Percentiles rank a stretch among this genome's conserved stretches.
Conservation (phyloP, 1,284 basidiomycete genomes). For the Tausonia pullulans region DNA sequence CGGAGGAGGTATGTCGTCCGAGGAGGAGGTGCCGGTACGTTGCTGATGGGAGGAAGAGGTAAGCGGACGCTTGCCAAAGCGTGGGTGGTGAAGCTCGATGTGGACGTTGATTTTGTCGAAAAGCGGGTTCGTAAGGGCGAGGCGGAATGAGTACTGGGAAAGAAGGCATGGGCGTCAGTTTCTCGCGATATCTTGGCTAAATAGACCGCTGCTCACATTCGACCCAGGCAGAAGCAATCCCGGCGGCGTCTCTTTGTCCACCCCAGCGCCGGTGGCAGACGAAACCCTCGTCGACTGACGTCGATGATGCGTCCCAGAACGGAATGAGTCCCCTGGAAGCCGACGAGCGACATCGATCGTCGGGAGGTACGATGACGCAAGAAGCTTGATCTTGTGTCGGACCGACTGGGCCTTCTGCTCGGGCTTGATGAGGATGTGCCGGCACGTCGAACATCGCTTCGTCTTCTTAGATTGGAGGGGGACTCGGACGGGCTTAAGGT, state of each 20-base stretch:
- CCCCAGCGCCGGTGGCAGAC: too few species aligned
- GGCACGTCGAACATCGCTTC: slow-evolving; percentile 86
- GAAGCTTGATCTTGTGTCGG: slow-evolving; percentile 92
- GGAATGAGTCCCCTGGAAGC: slow-evolving; percentile 3
- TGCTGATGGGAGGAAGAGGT: neutral
- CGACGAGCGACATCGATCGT: slow-evolving; percentile 57
- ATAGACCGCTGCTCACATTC: too few species aligned
- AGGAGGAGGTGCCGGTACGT: neutral
- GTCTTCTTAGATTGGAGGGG: slow-evolving; percentile 85
- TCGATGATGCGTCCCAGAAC: too few species aligned
- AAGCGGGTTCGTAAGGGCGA: slow-evolving; percentile 81
- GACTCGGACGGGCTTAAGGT: slow-evolving; percentile 68
- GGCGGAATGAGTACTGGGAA: slow-evolving; percentile 60
- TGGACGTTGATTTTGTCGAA: slow-evolving; percentile 72
- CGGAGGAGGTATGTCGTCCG: neutral
- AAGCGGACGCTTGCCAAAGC: neutral
- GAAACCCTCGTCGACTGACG: too few species aligned
- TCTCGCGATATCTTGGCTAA: too few species aligned
- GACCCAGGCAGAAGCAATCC: too few species aligned
- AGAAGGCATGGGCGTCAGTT: neutral
- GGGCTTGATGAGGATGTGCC: slow-evolving; percentile 94
- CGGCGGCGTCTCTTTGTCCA: too few species aligned
- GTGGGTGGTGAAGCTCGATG: slow-evolving; percentile 1
- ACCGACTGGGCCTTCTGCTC: slow-evolving; percentile 91
- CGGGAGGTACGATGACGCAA: slow-evolving; percentile 86